Conservation (phyloP, 2,329 filamentous ascomycete species). For the Neospermospora avenae region DNA sequence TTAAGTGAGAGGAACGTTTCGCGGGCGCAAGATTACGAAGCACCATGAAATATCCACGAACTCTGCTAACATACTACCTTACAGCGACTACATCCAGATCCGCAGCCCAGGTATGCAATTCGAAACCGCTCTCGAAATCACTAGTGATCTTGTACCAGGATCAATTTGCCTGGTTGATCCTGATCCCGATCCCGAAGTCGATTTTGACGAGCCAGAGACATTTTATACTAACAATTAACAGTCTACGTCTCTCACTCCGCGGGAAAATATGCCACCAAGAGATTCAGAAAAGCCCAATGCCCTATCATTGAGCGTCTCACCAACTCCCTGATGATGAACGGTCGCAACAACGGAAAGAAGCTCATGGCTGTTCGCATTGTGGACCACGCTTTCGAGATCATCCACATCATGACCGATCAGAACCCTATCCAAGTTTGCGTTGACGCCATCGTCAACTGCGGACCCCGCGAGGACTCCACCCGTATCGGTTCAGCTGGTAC, state of each 20-base stretch:
- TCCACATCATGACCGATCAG: slow-evolving; percentile 99
- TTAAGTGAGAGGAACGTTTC: not conserved
- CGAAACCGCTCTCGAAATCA: too few species aligned
- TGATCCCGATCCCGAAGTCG: too few species aligned
- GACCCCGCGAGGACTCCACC: slow-evolving; percentile 99
- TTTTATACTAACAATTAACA: too few species aligned
- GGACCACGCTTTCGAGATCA: slow-evolving; percentile 98
- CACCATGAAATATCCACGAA: slow-evolving; percentile 2
- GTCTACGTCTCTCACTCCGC: slow-evolving; percentile 99
- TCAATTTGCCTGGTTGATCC: too few species aligned
- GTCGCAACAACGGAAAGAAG: slow-evolving; percentile 99
- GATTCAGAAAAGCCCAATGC: slow-evolving; percentile 99
- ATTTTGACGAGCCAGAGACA: too few species aligned
- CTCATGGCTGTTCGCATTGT: slow-evolving; percentile 99
- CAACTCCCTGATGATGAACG: slow-evolving; percentile 99
- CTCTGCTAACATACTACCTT: slow-evolving; percentile 35
- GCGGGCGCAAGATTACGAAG: not conserved
- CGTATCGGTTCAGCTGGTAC: slow-evolving; percentile 99
- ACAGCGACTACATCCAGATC: slow-evolving; percentile 99
- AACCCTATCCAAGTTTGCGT: slow-evolving; percentile 99
- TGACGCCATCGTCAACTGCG: slow-evolving; percentile 99
- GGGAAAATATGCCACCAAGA: slow-evolving; percentile 97
- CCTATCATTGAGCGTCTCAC: slow-evolving; percentile 99
- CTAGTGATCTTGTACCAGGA: too few species aligned
- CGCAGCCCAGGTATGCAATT: too few species aligned